Evolutionary conservation across 495 filamentous ascomycete species (phyloP), one percentile per base, ranked within the genome.

Genomic region (Aspergillus indologenus): DNA sequence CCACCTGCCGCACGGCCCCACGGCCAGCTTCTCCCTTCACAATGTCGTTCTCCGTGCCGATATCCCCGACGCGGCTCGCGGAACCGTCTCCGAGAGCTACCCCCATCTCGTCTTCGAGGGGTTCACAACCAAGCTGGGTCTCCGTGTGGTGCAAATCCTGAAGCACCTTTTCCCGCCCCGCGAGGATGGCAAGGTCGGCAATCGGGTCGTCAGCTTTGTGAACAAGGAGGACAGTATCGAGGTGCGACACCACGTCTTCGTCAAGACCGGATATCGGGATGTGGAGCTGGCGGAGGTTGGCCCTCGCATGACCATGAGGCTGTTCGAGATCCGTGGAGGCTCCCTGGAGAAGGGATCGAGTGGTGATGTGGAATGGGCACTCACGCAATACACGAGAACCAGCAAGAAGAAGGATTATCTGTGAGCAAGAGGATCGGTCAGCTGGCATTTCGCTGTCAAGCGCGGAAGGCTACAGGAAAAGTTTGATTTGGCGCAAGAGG

Each of bases 281-380:
- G 92, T 98, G 12, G 93, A 98, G 74, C 74, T 98, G 60, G 90
- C 91, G 18, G 94, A 98, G 72, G 95, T 98, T 45, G 94, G 94
- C 0, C 94, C 94, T 5, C 81, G 94, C 56, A 96, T 98, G 88
- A 95, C 92, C 5, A 95, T 99, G 92, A 83, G 89, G 66, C 80
- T 92, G 23, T 99, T 98, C 75, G 91, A 96, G 71, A 96, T 99
- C 59, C 81, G 91, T 49, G 86, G 89, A 54, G 93, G 94, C n/a
- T 94, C 93, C 2, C 76, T 96, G 47, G 94, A 97, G 68, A 95
- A 93, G 61, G 75, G 71, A 65, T 96, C 95, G 62, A 90, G 91
- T 63, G 93, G 92, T n/a, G 95, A 98, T 78, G 83, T 90, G 31
- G 95, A 98, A 73, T 98, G 94, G 94, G 85, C 89, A 53, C 76